phyloP scores from a whole-genome alignment of 495 filamentous ascomycete species.

The Recurvomyces mirabilis region DNA sequence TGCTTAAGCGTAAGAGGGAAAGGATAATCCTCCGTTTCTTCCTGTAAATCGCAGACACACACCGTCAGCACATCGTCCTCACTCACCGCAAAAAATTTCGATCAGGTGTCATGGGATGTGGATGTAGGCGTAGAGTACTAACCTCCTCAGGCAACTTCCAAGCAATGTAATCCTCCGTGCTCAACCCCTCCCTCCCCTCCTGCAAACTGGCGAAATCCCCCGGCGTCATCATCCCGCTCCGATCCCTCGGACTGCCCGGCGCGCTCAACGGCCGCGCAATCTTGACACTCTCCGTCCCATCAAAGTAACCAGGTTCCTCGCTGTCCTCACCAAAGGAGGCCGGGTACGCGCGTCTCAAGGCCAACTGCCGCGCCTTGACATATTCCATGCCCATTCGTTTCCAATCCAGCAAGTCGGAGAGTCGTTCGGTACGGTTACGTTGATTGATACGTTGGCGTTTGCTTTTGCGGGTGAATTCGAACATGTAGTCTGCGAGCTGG shows the following conservation, averaged over 20 bases:
- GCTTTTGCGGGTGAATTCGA: constrained; percentile 87
- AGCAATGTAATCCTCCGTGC: constrained; percentile 92
- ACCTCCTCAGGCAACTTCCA: constrained; percentile 81
- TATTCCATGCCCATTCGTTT: constrained; percentile 99
- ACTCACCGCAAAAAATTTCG: too few relatives aligned
- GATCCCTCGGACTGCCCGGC: constrained; percentile 80
- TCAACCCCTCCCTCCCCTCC: constrained; percentile 84
- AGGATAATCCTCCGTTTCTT: constrained; percentile 86
- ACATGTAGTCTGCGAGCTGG: constrained; percentile 86
- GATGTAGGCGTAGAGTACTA: background rate
- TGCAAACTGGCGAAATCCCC: constrained; percentile 95
- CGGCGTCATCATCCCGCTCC: constrained; percentile 96
- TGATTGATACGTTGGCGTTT: constrained; percentile 96
- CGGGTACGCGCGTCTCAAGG: constrained; percentile 84
- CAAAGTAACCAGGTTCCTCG: constrained; percentile 65
- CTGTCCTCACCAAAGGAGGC: constrained; percentile 69
- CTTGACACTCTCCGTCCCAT: constrained; percentile 71
- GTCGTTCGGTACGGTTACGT: constrained; percentile 88
- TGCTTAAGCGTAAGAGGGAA: constrained; percentile 71
- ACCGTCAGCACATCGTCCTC: background rate
- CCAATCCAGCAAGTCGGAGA: constrained; percentile 94
- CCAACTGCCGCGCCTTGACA: constrained; percentile 90
- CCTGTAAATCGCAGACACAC: constrained; percentile 40
- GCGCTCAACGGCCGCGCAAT: constrained; percentile 86
- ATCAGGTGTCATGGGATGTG: too few relatives aligned